Evolutionary conservation across 169 alveolate genomes (phyloP).

Genomic region (Amoebophrya sp.): DNA sequence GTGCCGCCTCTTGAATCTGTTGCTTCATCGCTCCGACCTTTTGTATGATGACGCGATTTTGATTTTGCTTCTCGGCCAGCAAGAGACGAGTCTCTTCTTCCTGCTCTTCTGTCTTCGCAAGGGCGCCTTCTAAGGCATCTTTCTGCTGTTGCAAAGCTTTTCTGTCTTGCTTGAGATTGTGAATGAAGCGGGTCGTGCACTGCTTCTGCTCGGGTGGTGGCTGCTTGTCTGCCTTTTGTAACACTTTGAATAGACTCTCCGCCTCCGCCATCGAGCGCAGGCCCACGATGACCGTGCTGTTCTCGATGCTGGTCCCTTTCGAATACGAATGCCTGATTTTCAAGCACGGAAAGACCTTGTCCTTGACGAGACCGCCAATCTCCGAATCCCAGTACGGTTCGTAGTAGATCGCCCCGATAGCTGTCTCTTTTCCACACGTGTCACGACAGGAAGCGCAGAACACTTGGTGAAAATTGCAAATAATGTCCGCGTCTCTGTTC

Average conservation of each 20-base stretch:
- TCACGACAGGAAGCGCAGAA: not conserved
- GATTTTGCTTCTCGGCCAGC: not conserved
- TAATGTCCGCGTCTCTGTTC: not conserved
- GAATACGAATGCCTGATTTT: not conserved
- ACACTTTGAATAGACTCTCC: not conserved
- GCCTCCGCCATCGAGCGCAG: not conserved
- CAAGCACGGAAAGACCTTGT: not conserved
- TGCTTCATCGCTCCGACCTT: not conserved
- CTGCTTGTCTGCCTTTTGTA: not conserved
- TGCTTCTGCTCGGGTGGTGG: not conserved
- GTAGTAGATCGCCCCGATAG: not conserved
- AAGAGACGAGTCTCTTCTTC: not conserved
- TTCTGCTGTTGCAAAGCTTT: not conserved
- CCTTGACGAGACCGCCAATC: slow-evolving; percentile 1
- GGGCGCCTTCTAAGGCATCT: not conserved
- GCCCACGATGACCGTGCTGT: slow-evolving; percentile 3
- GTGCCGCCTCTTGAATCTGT: not conserved
- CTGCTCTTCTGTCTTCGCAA: not conserved
- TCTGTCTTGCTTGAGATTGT: not conserved
- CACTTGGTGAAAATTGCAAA: not conserved
- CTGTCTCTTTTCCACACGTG: not conserved
- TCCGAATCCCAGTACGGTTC: not conserved
- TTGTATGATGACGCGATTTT: not conserved
- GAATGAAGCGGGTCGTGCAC: not conserved
- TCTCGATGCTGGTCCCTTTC: not conserved